phyloP scores from a whole-genome alignment of 2,329 filamentous ascomycete genomes.

The Coniochaeta pulveracea region DNA sequence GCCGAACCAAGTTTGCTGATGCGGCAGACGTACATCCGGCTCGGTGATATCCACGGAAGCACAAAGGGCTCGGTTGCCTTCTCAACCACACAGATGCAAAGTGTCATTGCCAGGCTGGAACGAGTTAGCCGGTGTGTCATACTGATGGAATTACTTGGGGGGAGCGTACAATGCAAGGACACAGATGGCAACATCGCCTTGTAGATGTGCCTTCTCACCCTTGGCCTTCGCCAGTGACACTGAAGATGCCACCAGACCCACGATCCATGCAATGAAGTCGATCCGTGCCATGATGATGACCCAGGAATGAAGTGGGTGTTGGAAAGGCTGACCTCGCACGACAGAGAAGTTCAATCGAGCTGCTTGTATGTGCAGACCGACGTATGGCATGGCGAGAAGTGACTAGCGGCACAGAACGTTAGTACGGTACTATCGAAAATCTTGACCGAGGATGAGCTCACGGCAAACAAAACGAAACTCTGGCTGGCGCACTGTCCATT shows the following conservation, averaged over 20 bases:
- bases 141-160: neutral
- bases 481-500: conserved; percentile 11
- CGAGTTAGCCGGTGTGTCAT: conserved; percentile 1
- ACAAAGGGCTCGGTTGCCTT: conserved; percentile 9
- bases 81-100: conserved; percentile 9
- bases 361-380: conserved; percentile 18
- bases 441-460: conserved; percentile 2
- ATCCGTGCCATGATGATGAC: conserved; percentile 17
- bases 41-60: conserved; percentile 12
- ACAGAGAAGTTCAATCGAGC: conserved; percentile 13
- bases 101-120: conserved; percentile 8
- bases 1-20: conserved; percentile 8
- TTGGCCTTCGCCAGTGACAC: conserved; percentile 11
- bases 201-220: conserved; percentile 8
- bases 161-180: conserved; percentile 14
- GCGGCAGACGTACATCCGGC: conserved; percentile 5
- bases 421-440: neutral
- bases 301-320: conserved; percentile 19
- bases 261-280: conserved; percentile 16
- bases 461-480: conserved; percentile 13
- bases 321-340: conserved; percentile 11
- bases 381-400: conserved; percentile 18
- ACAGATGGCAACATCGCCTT: conserved; percentile 16
- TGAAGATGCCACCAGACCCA: conserved; percentile 15
- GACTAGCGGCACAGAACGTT: neutral